A percentile compares a stretch with the other conserved stretches of the same genome.
Evolutionary conservation across 2,329 filamentous ascomycete genomes (phyloP).

Genomic region (Arthroderma sp.): DNA sequence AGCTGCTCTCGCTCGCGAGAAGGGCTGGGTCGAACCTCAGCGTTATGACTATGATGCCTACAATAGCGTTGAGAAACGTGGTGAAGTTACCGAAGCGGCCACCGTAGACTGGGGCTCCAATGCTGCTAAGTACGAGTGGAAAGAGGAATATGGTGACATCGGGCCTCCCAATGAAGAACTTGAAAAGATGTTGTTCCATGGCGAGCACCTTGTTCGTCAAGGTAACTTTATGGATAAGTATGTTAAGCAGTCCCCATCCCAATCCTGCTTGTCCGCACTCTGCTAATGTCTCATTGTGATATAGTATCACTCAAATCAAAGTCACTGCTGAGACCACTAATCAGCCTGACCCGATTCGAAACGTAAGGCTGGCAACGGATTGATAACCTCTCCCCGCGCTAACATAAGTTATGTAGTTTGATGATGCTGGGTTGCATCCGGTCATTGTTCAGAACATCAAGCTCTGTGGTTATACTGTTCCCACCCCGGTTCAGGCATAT

Average conservation of each 20-base stretch:
- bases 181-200: conserved; percentile 61
- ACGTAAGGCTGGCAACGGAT: conserved; percentile 27
- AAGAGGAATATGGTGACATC: conserved; percentile 73
- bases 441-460: conserved; percentile 65
- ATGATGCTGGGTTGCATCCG: conserved; percentile 72
- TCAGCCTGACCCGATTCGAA: conserved; percentile 35
- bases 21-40: conserved; percentile 26
- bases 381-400: conserved; percentile 1
- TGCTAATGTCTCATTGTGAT: conserved; percentile 6
- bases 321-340: conserved; percentile 38
- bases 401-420: conserved; percentile 41
- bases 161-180: conserved; percentile 58
- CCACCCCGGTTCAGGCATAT: conserved; percentile 81
- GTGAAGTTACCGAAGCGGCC: conserved; percentile 9
- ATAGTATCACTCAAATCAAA: conserved; percentile 35
- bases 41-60: conserved; percentile 26
- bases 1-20: conserved; percentile 21
- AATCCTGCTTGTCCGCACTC: not conserved
- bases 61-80: conserved; percentile 11
- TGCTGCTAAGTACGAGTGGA: conserved; percentile 66
- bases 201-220: conserved; percentile 35
- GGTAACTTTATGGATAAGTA: conserved; percentile 54
- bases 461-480: conserved; percentile 54
- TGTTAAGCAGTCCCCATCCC: conserved; percentile 16
- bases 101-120: conserved; percentile 38